Percentiles rank a stretch among this genome's conserved stretches.
These are phyloP conservation scores for Epichloe baconii DNA, from an alignment of 2,329 filamentous ascomycete species.

Conservation along the genomic window DNA sequence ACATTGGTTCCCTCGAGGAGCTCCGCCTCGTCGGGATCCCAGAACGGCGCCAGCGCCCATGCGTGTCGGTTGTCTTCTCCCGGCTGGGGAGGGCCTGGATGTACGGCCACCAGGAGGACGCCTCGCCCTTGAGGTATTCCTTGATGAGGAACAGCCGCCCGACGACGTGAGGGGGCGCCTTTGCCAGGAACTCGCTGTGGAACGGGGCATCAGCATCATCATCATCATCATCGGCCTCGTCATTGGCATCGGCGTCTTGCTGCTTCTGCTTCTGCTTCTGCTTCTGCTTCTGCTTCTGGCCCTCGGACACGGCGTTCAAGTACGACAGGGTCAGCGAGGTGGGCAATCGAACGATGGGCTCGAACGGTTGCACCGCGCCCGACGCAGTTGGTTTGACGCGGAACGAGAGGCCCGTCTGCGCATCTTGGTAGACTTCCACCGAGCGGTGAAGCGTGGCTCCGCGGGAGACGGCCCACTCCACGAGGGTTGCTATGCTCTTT, in stretches of 20 bases:
- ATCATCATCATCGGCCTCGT: background rate
- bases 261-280: background rate
- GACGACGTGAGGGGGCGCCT: conserved; percentile 43
- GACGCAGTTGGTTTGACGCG: conserved; percentile 27
- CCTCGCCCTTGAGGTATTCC: conserved; percentile 44
- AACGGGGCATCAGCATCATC: conserved; percentile 19
- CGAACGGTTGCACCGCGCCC: conserved; percentile 19
- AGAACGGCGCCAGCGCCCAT: conserved; percentile 50
- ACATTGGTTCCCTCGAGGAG: conserved; percentile 43
- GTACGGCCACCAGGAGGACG: conserved; percentile 58
- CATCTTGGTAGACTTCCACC: conserved; percentile 39
- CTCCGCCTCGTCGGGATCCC: conserved; percentile 45
- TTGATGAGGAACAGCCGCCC: conserved; percentile 57
- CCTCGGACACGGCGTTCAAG: conserved; percentile 34
- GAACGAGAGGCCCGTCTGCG: conserved; percentile 40
- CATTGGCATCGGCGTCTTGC: background rate
- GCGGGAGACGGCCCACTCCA: conserved; percentile 34
- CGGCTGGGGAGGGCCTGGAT: conserved; percentile 52
- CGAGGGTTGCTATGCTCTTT: conserved; percentile 20
- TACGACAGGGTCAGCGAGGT: conserved; percentile 43
- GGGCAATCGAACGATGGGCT: conserved; percentile 38
- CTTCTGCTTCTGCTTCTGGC: background rate
- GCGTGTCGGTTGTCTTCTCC: conserved; percentile 25
- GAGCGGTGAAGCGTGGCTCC: conserved; percentile 36
- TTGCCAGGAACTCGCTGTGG: conserved; percentile 34